Percentiles rank a stretch among this genome's conserved stretches.
phyloP scores from a whole-genome alignment of 352 stramenopile species.

The Albugo laibachii region DNA sequence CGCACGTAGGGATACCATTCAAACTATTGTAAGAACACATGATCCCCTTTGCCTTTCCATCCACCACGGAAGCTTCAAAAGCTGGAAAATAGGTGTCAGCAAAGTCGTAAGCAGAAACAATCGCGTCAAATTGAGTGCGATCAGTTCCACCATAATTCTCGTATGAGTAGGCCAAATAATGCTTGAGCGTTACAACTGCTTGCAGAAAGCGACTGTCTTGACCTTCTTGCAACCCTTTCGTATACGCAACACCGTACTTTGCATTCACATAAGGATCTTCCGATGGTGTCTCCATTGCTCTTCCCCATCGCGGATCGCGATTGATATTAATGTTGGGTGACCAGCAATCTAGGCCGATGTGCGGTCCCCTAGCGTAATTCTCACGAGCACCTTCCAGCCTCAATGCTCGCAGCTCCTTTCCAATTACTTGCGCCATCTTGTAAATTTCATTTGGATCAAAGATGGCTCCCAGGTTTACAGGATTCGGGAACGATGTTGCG shows the following conservation, averaged over 20 bases:
- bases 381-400: slow-evolving; percentile 59
- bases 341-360: slow-evolving; percentile 84
- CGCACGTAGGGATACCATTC: slow-evolving; percentile 87
- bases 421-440: slow-evolving; percentile 78
- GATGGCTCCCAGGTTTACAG: slow-evolving; percentile 69
- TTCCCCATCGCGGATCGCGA: slow-evolving; percentile 85
- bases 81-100: slow-evolving; percentile 82
- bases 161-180: slow-evolving; percentile 86
- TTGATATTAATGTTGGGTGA: slow-evolving; percentile 93
- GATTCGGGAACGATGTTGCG: slow-evolving; percentile 83
- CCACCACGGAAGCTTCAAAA: slow-evolving; percentile 64
- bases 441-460: slow-evolving; percentile 71
- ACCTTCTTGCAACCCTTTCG: slow-evolving; percentile 73
- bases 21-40: slow-evolving; percentile 96
- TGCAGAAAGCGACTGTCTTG: slow-evolving; percentile 44
- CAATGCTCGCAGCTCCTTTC: slow-evolving; percentile 52
- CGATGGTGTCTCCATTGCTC: slow-evolving; percentile 84
- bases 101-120: slow-evolving; percentile 82
- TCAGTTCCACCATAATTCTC: slow-evolving; percentile 50
- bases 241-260: slow-evolving; percentile 81
- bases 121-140: slow-evolving; percentile 76
- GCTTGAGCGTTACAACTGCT: slow-evolving; percentile 84
- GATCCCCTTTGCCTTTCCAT: slow-evolving; percentile 60
- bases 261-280: slow-evolving; percentile 87
- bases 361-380: slow-evolving; percentile 32